Percentiles rank a stretch among this genome's conserved stretches.
These are phyloP conservation scores for Eimeria maxima DNA, from an alignment of 169 alveolate species.

Conservation along the genomic window DNA sequence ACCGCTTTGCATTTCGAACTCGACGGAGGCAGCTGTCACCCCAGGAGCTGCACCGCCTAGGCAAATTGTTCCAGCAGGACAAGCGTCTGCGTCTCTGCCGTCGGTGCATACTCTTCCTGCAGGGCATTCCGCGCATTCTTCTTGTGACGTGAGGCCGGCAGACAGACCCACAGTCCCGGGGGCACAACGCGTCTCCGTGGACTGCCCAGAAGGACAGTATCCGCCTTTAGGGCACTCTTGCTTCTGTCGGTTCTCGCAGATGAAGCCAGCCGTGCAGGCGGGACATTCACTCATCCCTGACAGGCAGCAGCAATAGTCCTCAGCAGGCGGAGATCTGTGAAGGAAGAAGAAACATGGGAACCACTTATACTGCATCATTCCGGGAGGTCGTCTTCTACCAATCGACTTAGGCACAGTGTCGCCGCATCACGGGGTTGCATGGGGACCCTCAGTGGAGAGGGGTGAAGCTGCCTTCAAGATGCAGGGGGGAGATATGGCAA, in stretches of 20 bases:
- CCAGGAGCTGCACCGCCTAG: slow-evolving; percentile 54
- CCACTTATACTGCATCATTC: not conserved
- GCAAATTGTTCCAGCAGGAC: slow-evolving; percentile 71
- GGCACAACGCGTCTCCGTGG: slow-evolving; percentile 5
- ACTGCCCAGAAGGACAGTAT: slow-evolving; percentile 57
- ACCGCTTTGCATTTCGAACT: not conserved
- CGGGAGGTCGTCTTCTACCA: not conserved
- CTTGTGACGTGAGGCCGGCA: slow-evolving; percentile 31
- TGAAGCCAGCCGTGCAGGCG: slow-evolving; percentile 47
- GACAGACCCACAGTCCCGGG: slow-evolving; percentile 21
- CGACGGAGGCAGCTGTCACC: not conserved
- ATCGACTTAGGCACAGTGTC: not conserved
- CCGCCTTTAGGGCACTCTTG: not conserved
- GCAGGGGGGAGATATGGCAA: not conserved
- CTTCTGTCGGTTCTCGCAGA: not conserved
- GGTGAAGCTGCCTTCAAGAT: not conserved
- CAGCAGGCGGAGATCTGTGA: too few relatives aligned
- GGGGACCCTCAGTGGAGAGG: not conserved
- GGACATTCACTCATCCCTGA: slow-evolving; percentile 28
- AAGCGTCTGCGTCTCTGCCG: not conserved
- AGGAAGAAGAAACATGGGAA: not conserved
- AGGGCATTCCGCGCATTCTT: slow-evolving; percentile 74
- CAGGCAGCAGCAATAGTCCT: not conserved
- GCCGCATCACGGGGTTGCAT: too few relatives aligned
- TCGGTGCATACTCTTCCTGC: slow-evolving; percentile 57